These are phyloP conservation scores for Cardamine resedifolia DNA, from an alignment of 345 rosid species.

Conservation along the genomic window DNA sequence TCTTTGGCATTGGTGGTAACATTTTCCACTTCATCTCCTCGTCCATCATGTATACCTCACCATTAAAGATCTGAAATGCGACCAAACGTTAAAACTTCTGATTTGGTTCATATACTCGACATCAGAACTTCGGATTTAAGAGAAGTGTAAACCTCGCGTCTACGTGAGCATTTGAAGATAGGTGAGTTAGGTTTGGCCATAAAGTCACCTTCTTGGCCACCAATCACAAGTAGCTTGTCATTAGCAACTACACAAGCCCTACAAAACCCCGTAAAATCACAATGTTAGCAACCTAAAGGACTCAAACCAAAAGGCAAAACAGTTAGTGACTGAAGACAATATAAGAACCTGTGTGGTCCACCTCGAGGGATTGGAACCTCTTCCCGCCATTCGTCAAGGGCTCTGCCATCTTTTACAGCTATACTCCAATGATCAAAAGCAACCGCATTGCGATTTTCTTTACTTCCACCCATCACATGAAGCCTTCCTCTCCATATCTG, in stretches of 20 bases:
- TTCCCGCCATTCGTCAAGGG: constrained; percentile 59
- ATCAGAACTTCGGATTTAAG: not conserved
- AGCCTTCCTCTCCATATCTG: constrained; percentile 93
- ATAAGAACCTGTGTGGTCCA: constrained; percentile 81
- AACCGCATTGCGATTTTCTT: constrained; percentile 77
- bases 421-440: constrained; percentile 85
- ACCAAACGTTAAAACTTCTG: not conserved
- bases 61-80: constrained; percentile 57
- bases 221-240: constrained; percentile 60
- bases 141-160: constrained; percentile 56
- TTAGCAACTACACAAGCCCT: constrained; percentile 63
- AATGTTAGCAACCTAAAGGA: not conserved
- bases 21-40: constrained; percentile 67
- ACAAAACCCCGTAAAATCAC: constrained; percentile 10
- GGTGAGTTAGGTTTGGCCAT: constrained; percentile 87
- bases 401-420: constrained; percentile 73
- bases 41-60: constrained; percentile 85
- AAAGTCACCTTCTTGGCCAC: constrained; percentile 94
- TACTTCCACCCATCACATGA: constrained; percentile 92
- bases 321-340: not conserved
- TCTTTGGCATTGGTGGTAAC: constrained; percentile 77
- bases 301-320: not conserved
- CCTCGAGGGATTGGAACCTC: constrained; percentile 85
- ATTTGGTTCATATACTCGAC: not conserved
- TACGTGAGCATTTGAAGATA: constrained; percentile 81